Percentiles rank a stretch among this genome's conserved stretches.
phyloP scores from a whole-genome alignment of 2,329 filamentous ascomycete species.

The Ceratocystis smalleyi region DNA sequence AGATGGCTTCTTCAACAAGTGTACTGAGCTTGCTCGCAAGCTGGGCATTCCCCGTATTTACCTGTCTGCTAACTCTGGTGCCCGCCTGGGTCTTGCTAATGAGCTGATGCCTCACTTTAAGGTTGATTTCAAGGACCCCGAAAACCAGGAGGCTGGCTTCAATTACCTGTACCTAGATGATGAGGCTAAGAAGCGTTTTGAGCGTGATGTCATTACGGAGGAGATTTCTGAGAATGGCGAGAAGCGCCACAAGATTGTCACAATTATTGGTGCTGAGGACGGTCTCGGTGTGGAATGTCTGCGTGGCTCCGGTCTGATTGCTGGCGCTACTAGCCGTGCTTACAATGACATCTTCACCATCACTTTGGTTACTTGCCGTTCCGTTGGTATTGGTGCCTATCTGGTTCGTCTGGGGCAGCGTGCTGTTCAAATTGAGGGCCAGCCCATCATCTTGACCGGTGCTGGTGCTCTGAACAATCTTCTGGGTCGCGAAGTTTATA shows the following conservation, averaged over 20 bases:
- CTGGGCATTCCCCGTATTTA: constrained; percentile 94
- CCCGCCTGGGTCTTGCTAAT: constrained; percentile 88
- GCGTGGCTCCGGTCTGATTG: constrained; percentile 92
- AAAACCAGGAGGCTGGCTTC: constrained; percentile 75
- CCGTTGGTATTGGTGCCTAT: constrained; percentile 98
- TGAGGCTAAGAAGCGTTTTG: constrained; percentile 72
- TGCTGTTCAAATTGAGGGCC: constrained; percentile 96
- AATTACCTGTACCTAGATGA: constrained; percentile 91
- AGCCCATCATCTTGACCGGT: constrained; percentile 97
- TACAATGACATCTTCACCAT: constrained; percentile 99
- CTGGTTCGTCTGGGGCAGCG: constrained; percentile 95
- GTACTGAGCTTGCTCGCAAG: constrained; percentile 86
- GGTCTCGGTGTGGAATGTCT: constrained; percentile 95
- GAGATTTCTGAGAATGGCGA: constrained; percentile 73
- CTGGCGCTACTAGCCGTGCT: constrained; percentile 86
- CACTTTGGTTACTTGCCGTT: constrained; percentile 92
- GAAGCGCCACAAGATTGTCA: constrained; percentile 83
- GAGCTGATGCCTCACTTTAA: constrained; percentile 96
- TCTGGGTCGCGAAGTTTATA: constrained; percentile 94
- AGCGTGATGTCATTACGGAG: constrained; percentile 63
- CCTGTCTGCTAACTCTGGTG: constrained; percentile 95
- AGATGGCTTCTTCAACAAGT: constrained; percentile 98
- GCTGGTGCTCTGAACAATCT: constrained; percentile 96
- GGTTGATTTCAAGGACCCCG: constrained; percentile 82
- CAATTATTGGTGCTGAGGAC: constrained; percentile 83